Evolutionary conservation across 805 yeast genomes (phyloP), one percentile per base, ranked within the genome.

Genomic region (Candida alai): DNA sequence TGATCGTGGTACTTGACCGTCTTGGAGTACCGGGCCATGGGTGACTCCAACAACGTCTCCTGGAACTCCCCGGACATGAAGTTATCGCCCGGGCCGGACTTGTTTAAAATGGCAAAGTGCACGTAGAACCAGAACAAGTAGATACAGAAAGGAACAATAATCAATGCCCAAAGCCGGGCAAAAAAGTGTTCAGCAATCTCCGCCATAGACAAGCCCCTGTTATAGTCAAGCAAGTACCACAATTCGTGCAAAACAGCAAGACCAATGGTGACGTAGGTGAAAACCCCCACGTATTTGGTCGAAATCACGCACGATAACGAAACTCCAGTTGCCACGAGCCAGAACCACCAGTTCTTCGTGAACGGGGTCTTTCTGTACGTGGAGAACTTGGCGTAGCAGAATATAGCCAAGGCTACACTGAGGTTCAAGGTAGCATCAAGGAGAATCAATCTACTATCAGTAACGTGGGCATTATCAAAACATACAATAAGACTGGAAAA

Each of bases 51-150:
- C 34, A 93, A 70, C 21, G 96, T 81, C 52, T 87, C 96, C 65
- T 93, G 97, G 72, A 93, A 93, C 40, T 83, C 89, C 5, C 93
- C 72, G n/a, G 93, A 77, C 98, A 93, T 93, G 57, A 90, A 88
- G 3, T 73, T 70, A 56, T 93, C 97, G 42, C 99, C 99, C 4
- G 97, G 93, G 19, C 99, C 99, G 2, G 97, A 89, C 46, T 75
- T 80, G 47, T 63, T 73, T 51, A 93, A 73, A 17, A 93, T 74
- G 19, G 77, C 73, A 62, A 93, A 93, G 62, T 93, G 99, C 35
- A 89, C 70, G 65, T 80, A 87, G 64, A 90, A 93, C 95, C 97
- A 88, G 49, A 76, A 79, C 43, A 88, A 68, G 56, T 87, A 93
- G 45, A 93, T 73, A 20, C 76, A 44, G 54, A 87, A 83, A 19